Evolutionary conservation across 2,329 filamentous ascomycete species (phyloP).

Genomic region (Sporothrix protearum): DNA sequence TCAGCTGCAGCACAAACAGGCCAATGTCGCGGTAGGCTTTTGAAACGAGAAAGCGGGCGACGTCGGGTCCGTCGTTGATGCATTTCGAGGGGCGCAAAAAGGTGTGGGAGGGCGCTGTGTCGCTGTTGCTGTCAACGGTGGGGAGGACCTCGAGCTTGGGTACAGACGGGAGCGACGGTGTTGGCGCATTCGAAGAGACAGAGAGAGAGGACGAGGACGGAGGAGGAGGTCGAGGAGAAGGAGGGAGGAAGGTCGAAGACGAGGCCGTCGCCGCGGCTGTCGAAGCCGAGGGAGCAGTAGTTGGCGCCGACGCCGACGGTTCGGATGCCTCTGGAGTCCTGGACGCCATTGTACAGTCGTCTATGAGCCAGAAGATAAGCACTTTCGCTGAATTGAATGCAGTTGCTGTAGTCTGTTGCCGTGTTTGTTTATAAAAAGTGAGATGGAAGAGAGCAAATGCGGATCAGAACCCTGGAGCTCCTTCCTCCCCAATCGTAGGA

Average conservation of each 20-base stretch:
- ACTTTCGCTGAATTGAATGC: not conserved
- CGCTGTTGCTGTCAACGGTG: constrained; percentile 32
- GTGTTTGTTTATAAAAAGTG: not conserved
- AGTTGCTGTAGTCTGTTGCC: not conserved
- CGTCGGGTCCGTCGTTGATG: constrained; percentile 82
- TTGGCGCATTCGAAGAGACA: not conserved
- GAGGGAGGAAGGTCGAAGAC: not conserved
- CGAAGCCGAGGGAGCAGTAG: not conserved
- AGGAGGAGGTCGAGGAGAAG: not conserved
- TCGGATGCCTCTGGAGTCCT: not conserved
- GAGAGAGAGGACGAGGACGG: too few species aligned
- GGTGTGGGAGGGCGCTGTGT: constrained; percentile 40
- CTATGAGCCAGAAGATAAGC: not conserved
- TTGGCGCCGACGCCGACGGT: not conserved
- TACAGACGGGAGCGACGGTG: constrained; percentile 21
- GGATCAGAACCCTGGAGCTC: not conserved
- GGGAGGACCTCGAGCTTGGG: constrained; percentile 46
- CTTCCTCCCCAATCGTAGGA: not conserved
- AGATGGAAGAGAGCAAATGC: not conserved
- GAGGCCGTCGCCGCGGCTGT: not conserved
- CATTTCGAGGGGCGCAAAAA: constrained; percentile 71
- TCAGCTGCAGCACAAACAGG: constrained; percentile 84
- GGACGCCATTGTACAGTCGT: not conserved
- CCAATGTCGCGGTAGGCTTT: constrained; percentile 84
- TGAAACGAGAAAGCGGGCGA: constrained; percentile 73